Evolutionary conservation across 228 moss, liverwort and hornwort species (phyloP).

Genomic region (Sphagnum fallax): DNA sequence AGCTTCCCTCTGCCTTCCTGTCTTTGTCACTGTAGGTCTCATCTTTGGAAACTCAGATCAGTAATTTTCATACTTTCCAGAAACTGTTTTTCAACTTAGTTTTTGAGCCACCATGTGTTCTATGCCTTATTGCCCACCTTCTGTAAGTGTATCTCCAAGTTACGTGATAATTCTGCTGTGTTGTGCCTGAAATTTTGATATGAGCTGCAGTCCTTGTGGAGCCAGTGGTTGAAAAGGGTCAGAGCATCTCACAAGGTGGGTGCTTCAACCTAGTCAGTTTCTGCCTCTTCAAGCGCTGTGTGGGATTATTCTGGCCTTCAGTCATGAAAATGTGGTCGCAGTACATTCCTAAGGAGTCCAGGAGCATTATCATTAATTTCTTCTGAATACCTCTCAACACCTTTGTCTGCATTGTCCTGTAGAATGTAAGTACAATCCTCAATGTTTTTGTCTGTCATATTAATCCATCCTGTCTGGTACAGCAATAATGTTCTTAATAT

Average conservation of each 20-base stretch:
- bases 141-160: neutral
- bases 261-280: slow-evolving; percentile 3
- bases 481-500: too few species aligned
- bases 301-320: slow-evolving; percentile 7
- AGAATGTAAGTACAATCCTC: slow-evolving; percentile 2
- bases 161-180: neutral
- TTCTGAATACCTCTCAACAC: slow-evolving; percentile 10
- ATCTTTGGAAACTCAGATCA: neutral
- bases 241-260: neutral
- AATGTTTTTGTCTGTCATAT: neutral
- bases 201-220: slow-evolving; percentile 9
- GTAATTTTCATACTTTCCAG: neutral
- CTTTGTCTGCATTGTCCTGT: slow-evolving; percentile 9
- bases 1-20: slow-evolving; percentile 4
- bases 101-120: neutral
- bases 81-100: neutral
- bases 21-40: slow-evolving; percentile 3
- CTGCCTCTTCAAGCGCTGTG: slow-evolving; percentile 5
- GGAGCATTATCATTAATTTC: slow-evolving; percentile 9
- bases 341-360: slow-evolving; percentile 5
- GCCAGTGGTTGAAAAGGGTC: neutral
- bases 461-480: neutral
- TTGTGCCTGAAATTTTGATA: neutral
- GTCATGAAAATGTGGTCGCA: slow-evolving; percentile 9
- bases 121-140: neutral